Conservation (phyloP, 148 eudicot genomes). For the Vaccinium darrowii region DNA sequence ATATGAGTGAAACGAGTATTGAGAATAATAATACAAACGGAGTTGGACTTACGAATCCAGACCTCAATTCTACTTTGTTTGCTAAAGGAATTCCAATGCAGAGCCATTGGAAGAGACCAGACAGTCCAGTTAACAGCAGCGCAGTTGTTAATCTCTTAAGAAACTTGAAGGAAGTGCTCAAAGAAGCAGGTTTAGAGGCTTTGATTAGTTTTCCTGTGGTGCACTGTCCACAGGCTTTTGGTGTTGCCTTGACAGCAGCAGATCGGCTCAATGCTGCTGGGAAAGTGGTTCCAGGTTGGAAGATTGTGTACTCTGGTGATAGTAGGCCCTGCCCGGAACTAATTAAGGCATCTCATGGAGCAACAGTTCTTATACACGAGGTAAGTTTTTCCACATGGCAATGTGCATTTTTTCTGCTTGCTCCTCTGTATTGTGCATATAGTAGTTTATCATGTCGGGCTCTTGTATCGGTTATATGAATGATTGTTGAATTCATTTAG, state of each 20-base stretch:
- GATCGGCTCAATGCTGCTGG: slow-evolving; percentile 49
- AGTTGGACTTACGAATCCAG: slow-evolving; percentile 1
- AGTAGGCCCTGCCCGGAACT: slow-evolving; percentile 80
- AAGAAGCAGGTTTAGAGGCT: slow-evolving; percentile 68
- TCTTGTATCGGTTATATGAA: too few relatives aligned
- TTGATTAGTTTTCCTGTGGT: slow-evolving; percentile 81
- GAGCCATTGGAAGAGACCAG: slow-evolving; percentile 63
- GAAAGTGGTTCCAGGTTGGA: slow-evolving; percentile 78
- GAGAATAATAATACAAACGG: slow-evolving; percentile 10
- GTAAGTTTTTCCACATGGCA: slow-evolving; percentile 31
- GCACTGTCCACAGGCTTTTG: slow-evolving; percentile 90
- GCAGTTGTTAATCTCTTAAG: slow-evolving; percentile 37
- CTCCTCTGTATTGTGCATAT: neutral
- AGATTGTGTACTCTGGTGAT: slow-evolving; percentile 93
- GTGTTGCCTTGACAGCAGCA: slow-evolving; percentile 58
- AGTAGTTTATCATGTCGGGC: neutral
- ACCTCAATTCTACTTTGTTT: slow-evolving; percentile 48
- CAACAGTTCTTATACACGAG: slow-evolving; percentile 95
- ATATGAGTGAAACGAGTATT: slow-evolving; percentile 15
- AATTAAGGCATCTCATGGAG: slow-evolving; percentile 73
- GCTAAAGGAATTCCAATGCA: slow-evolving; percentile 70
- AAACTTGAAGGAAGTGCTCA: slow-evolving; percentile 46
- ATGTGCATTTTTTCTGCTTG: slow-evolving; percentile 8
- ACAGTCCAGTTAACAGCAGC: slow-evolving; percentile 40
- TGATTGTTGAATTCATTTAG: neutral